Evolutionary conservation across 1,284 basidiomycete genomes (phyloP).

Genomic region (Malassezia equina): DNA sequence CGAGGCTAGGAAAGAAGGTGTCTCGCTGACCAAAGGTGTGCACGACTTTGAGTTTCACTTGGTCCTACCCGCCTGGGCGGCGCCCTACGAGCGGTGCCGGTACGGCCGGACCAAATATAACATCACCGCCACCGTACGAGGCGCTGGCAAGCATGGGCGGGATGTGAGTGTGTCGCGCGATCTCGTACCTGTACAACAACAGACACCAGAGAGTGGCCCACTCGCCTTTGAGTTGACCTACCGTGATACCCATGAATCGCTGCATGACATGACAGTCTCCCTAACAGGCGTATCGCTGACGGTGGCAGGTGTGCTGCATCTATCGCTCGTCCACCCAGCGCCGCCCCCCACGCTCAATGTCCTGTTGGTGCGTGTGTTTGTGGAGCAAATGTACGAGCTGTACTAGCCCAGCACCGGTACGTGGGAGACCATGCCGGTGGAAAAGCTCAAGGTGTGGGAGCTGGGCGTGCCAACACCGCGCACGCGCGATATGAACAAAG

Average conservation of each 20-base stretch:
- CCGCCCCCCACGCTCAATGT: slow-evolving; percentile 41
- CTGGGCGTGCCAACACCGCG: slow-evolving; percentile 33
- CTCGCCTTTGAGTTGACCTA: slow-evolving; percentile 41
- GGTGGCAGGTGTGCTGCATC: slow-evolving; percentile 37
- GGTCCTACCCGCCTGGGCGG: slow-evolving; percentile 39
- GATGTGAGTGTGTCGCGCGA: slow-evolving; percentile 36
- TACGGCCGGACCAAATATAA: slow-evolving; percentile 41
- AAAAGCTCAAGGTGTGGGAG: slow-evolving; percentile 44
- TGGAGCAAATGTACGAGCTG: slow-evolving; percentile 45
- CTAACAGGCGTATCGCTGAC: slow-evolving; percentile 40
- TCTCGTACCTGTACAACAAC: slow-evolving; percentile 41
- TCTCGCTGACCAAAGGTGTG: slow-evolving; percentile 37
- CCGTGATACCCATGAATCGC: slow-evolving; percentile 41
- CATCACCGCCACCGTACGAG: slow-evolving; percentile 38
- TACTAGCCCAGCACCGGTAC: slow-evolving; percentile 31
- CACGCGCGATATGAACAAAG: background rate
- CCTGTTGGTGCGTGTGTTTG: slow-evolving; percentile 36
- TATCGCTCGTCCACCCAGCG: slow-evolving; percentile 36
- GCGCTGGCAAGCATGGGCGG: slow-evolving; percentile 34
- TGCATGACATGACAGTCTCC: slow-evolving; percentile 35
- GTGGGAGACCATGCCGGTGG: slow-evolving; percentile 36
- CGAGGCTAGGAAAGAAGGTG: slow-evolving; percentile 2
- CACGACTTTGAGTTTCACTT: slow-evolving; percentile 46
- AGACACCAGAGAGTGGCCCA: slow-evolving; percentile 37
- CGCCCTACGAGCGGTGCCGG: slow-evolving; percentile 41